Evolutionary conservation across 352 stramenopile genomes (phyloP), one percentile per base, ranked within the genome.

Genomic region (Phytophthora ohioensis): DNA sequence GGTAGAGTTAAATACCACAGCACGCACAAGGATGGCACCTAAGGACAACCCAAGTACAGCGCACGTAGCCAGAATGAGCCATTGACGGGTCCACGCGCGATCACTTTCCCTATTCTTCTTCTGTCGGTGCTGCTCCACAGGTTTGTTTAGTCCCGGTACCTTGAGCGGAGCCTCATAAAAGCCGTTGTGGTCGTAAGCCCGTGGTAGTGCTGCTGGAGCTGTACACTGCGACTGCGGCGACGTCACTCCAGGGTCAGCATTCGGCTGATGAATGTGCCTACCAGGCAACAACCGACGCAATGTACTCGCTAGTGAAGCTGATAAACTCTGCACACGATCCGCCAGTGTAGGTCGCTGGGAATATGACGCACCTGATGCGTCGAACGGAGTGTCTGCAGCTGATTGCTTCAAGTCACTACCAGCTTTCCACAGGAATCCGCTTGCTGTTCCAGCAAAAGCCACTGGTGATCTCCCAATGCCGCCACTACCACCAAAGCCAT

Each of bases 201-300:
- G 71, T 3, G 82, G 69, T 4, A 88, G 51, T 13, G 55, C 45
- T 27, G 76, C 69, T 9, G 82, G 82, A 30, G 78, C 72, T 13
- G 75, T 72, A 13, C 73, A 82, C 5, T 77, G 63, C 6, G 79
- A 90, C 45, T 80, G 69, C 5, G 82, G 82, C 8, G 82, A 90
- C 21, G 82, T 88, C 11, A 76, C 11, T 13, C 64, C 64, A 15
- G 57, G 42, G 17, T 34, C 45, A 34, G 53, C 55, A 41, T 54
- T 36, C 3, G 36, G 57, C 34, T 67, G 57, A 1, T 59, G 52
- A 34, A 5, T 36, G 34, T 41, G 64, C 15, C 67, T 70, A 9
- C 64, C 62, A 30, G 65, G 55, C 21, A 87, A 69, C 42, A 79
- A 73, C 2, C 78, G 71, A 31, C 65, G 77, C 13, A 87, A 58